These are phyloP conservation scores for Monilinia fructicola DNA, from an alignment of 2,329 filamentous ascomycete genomes.

Conservation along the genomic window DNA sequence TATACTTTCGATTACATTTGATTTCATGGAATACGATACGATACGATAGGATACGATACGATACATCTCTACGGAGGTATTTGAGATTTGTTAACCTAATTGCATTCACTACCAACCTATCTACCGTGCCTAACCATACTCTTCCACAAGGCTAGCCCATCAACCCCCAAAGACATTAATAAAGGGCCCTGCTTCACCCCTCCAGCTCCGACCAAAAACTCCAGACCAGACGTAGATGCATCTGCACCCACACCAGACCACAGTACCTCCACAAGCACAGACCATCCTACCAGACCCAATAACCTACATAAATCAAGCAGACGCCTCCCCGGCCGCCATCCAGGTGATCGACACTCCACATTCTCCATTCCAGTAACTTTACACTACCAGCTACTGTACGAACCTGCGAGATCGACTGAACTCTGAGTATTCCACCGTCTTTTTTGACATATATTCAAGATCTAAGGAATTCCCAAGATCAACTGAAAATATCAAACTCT, in stretches of 20 bases:
- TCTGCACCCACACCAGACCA: conserved; percentile 19
- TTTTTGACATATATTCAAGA: neutral
- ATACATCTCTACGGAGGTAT: too few species aligned
- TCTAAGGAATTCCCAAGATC: neutral
- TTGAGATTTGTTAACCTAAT: too few species aligned
- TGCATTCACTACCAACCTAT: too few species aligned
- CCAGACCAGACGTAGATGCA: neutral
- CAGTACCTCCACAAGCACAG: conserved; percentile 26
- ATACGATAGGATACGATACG: neutral
- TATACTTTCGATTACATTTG: neutral
- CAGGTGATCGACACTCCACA: conserved; percentile 45
- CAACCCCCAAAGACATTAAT: neutral
- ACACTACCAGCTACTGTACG: conserved; percentile 1
- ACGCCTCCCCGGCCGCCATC: conserved; percentile 42
- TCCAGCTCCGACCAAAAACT: conserved; percentile 20
- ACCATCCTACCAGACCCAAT: conserved; percentile 35
- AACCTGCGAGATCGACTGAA: neutral
- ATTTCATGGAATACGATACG: too few species aligned
- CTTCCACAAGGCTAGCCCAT: neutral
- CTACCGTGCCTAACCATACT: too few species aligned
- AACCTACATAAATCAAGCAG: conserved; percentile 40
- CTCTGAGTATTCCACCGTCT: neutral
- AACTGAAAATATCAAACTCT: neutral
- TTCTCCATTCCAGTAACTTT: conserved; percentile 30
- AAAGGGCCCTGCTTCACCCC: conserved; percentile 19